Evolutionary conservation across 1,284 basidiomycete species (phyloP).

Genomic region (Rhodofomes roseus): DNA sequence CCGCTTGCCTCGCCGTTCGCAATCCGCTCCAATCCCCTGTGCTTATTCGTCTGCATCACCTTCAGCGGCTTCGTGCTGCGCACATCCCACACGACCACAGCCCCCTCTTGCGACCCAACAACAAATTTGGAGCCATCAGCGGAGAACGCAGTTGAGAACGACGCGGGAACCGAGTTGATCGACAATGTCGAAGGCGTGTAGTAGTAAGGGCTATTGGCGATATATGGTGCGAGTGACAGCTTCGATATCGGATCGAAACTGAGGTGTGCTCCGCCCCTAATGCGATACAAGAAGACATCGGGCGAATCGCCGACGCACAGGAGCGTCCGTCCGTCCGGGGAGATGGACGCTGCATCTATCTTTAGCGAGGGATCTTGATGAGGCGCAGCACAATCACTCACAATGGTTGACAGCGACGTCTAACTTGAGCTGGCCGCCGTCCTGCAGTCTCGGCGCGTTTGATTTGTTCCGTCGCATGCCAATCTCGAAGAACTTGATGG

Average conservation of each 20-base stretch:
- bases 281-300: conserved; percentile 72
- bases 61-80: conserved; percentile 67
- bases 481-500: conserved; percentile 74
- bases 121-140: conserved; percentile 80
- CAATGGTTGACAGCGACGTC: conserved; percentile 71
- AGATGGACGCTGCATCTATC: conserved; percentile 62
- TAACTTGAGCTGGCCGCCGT: conserved; percentile 54
- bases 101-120: conserved; percentile 83
- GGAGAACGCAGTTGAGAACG: conserved; percentile 85
- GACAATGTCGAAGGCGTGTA: conserved; percentile 28
- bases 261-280: conserved; percentile 54
- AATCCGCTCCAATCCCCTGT: conserved; percentile 30
- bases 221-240: conserved; percentile 53
- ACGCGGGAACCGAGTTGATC: conserved; percentile 50
- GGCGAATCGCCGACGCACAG: conserved; percentile 85
- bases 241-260: conserved; percentile 55
- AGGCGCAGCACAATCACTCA: conserved; percentile 29
- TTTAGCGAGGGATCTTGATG: conserved; percentile 14
- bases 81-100: conserved; percentile 79
- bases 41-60: conserved; percentile 56
- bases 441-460: conserved; percentile 39
- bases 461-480: conserved; percentile 37
- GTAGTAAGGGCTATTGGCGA: conserved; percentile 23
- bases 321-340: conserved; percentile 79
- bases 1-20: conserved; percentile 45